Evolutionary conservation across 768 basidiomycete species (phyloP).

Genomic region (Mrakia frigida): DNA sequence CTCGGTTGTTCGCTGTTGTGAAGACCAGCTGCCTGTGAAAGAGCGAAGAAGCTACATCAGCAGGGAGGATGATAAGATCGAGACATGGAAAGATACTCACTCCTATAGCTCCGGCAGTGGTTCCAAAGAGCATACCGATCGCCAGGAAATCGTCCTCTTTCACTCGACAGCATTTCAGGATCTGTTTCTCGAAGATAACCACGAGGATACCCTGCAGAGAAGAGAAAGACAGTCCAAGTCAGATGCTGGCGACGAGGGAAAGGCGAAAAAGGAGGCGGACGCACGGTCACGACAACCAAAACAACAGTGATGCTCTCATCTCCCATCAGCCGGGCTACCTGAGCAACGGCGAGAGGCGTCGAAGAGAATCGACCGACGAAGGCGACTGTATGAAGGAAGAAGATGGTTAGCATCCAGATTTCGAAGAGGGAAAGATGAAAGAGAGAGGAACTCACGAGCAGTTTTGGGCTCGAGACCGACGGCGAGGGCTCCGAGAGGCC

Average conservation of each 20-base stretch:
- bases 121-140: conserved; percentile 17
- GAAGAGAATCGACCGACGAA: conserved; percentile 28
- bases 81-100: background rate
- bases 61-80: background rate
- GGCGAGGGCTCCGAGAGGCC: conserved; percentile 23
- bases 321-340: conserved; percentile 15
- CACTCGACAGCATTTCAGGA: background rate
- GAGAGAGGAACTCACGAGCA: background rate
- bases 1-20: background rate
- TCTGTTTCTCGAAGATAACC: conserved; percentile 12
- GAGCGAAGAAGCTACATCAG: background rate
- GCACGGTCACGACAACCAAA: conserved; percentile 18
- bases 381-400: background rate
- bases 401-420: background rate
- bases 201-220: conserved; percentile 7
- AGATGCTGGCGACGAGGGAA: background rate
- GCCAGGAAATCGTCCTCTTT: conserved; percentile 18
- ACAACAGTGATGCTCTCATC: conserved; percentile 14
- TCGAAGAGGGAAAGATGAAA: background rate
- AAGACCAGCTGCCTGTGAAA: conserved; percentile 1
- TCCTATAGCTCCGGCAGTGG: conserved; percentile 25
- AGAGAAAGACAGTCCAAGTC: background rate
- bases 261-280: background rate
- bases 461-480: background rate
- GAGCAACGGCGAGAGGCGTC: conserved; percentile 23